Evolutionary conservation across 768 basidiomycete species (phyloP).

Genomic region (Kwoniella sp.): DNA sequence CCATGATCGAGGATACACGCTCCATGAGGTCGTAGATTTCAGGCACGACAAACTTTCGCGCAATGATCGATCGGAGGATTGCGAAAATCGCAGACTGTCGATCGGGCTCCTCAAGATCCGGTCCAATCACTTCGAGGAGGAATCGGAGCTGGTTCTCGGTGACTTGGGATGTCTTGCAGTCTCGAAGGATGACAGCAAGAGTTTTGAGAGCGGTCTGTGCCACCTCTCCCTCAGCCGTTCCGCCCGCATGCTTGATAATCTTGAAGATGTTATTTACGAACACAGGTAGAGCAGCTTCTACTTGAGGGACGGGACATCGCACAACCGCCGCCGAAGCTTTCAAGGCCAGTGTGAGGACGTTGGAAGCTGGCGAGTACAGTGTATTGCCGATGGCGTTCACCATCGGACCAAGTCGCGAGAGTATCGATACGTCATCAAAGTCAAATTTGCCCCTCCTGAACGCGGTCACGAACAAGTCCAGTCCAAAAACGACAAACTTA

Average conservation of each 20-base stretch:
- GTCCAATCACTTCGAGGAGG: slow-evolving; percentile 79
- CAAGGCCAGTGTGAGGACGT: slow-evolving; percentile 74
- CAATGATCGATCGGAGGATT: slow-evolving; percentile 84
- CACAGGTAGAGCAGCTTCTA: slow-evolving; percentile 75
- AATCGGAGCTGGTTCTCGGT: slow-evolving; percentile 87
- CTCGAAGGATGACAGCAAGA: slow-evolving; percentile 84
- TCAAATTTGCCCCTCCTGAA: slow-evolving; percentile 83
- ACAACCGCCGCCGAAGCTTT: slow-evolving; percentile 78
- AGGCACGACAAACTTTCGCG: slow-evolving; percentile 86
- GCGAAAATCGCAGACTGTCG: slow-evolving; percentile 85
- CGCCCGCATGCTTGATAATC: slow-evolving; percentile 78
- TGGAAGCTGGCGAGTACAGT: slow-evolving; percentile 77
- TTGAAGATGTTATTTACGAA: slow-evolving; percentile 80
- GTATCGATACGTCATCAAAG: slow-evolving; percentile 70
- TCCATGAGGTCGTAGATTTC: slow-evolving; percentile 99
- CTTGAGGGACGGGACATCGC: slow-evolving; percentile 77
- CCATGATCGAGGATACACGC: slow-evolving; percentile 83
- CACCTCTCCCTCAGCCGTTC: slow-evolving; percentile 78
- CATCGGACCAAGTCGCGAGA: slow-evolving; percentile 84
- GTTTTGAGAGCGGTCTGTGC: slow-evolving; percentile 86
- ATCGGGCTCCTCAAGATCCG: slow-evolving; percentile 85
- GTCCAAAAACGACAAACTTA: slow-evolving; percentile 86
- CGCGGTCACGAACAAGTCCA: slow-evolving; percentile 87
- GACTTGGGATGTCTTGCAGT: slow-evolving; percentile 75
- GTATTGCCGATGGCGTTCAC: slow-evolving; percentile 86